Conservation (phyloP, 495 filamentous ascomycete species). For the Trichocladium antarcticum region DNA sequence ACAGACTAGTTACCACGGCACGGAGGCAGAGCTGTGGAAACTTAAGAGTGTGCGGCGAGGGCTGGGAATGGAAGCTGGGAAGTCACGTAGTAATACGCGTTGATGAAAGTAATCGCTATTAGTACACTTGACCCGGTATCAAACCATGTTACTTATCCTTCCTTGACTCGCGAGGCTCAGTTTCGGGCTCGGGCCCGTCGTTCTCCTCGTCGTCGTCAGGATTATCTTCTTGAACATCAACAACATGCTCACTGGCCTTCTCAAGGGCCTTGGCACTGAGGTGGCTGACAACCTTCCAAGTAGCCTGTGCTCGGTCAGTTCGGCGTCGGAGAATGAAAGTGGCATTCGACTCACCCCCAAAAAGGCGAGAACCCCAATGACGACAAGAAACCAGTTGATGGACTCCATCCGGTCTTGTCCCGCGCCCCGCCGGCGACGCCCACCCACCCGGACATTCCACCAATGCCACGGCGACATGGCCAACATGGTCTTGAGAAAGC, state of each 20-base stretch:
- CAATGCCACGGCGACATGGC: constrained; percentile 63
- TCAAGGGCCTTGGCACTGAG: constrained; percentile 60
- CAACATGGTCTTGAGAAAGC: constrained; percentile 72
- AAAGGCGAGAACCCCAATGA: constrained; percentile 73
- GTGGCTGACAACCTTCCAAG: constrained; percentile 66
- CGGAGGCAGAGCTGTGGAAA: constrained; percentile 63
- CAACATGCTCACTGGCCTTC: constrained; percentile 62
- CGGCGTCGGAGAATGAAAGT: background rate
- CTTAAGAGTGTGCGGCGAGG: constrained; percentile 76
- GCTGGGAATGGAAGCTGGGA: background rate
- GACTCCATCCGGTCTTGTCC: constrained; percentile 63
- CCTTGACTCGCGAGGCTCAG: constrained; percentile 13
- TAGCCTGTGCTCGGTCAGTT: constrained; percentile 44
- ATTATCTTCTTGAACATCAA: constrained; percentile 70
- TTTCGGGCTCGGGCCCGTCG: constrained; percentile 4
- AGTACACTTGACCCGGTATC: background rate
- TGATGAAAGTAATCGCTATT: background rate
- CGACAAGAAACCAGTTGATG: constrained; percentile 64
- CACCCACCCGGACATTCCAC: constrained; percentile 54
- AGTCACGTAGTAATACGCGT: too few relatives aligned
- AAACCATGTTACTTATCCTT: constrained; percentile 15
- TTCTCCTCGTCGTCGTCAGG: constrained; percentile 55
- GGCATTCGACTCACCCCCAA: constrained; percentile 52
- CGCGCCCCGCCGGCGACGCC: constrained; percentile 41
- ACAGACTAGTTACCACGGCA: constrained; percentile 88